Base-by-base conservation (phyloP, 306 rosid species). In the Dalbergia cochinchinensis region DNA sequence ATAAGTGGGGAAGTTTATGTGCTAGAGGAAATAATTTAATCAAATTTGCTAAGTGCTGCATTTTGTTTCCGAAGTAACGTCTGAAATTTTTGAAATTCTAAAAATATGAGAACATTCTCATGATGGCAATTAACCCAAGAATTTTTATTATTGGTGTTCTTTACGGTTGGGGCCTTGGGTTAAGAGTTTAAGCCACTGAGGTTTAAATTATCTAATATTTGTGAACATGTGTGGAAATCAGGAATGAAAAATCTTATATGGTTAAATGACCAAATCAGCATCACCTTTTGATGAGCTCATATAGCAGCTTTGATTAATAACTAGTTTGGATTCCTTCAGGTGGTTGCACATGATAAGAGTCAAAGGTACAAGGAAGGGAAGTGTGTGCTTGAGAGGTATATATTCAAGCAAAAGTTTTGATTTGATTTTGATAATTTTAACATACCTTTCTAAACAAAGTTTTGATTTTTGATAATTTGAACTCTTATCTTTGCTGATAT, bases 1-100 rank as follows among this genome's bases (percentile, higher is more conserved):
- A 71, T 57, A 44, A 44, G 5, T 70, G 12, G 47, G 33, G 20
- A 55, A 73, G 59, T 59, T 12, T n/a, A 58, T 48, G 64, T 41
- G 65, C 42, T 14, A 20, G 58, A 47, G 37, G 71, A 50, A 19
- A 47, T 47, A 73, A 66, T 42, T 65, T 18, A 8, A 48, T 42
- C 39, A 65, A 26, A 16, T 69, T 50, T 37, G 58, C 20, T 31
- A 8, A 18, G 44, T 39, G 31, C 9, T 31, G 8, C 20, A 26
- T 42, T 45, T 6, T 48, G 18, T 65, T 37, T 19, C 4, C n/a
- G 58, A 53, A 77, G 26, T 53, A 6, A 20, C 34, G 34, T 20
- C 58, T 53, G 12, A 15, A 66, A 74, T 18, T 35, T 42, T 9
- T 19, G 15, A 73, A 7, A 12, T 55, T 58, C 22, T 19, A 50